Evolutionary conservation across 2,329 filamentous ascomycete species (phyloP), one percentile per base, ranked within the genome.

Genomic region (Periconia digitata): DNA sequence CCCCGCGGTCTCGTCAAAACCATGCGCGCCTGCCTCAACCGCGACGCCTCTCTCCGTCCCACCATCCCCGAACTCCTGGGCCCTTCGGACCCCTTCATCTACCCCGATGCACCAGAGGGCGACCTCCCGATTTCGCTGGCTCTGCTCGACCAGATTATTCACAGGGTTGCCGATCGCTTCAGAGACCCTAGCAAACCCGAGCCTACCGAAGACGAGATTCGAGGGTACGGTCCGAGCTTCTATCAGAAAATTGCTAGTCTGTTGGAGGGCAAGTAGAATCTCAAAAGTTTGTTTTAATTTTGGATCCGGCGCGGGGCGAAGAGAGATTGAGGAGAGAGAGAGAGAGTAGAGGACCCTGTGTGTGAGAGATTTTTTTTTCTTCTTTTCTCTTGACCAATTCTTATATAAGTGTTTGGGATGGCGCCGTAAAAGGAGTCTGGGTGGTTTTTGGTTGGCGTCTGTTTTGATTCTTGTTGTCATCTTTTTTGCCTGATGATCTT

Each of bases 111-210:
- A 67, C 12, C 4, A 32, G 27, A 12, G 4, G 43, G 76, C 67
- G 49, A 80, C 79, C 53, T 81, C 69, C 12, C 76, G 3, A 73
- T 74, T 18, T 60, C 66, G 2, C 61, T 84, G 61, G 81, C 84
- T n/a, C 72, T 85, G 61, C 72, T 86, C 4, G 78, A 75, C 2
- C 77, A 82, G 53, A 82, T 86, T 24, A 76, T 86, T 53, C 74
- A 76, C 43, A 80, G 81, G 40, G 81, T 86, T 15, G 78, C 83
- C 3, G 78, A 83, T 50, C 78, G 84, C 53, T 85, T 83, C 60
- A 72, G 77, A 23, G 79, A 79, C 56, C 62, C 67, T 8, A 71
- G 68, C 20, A 79, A 78, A 50, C 76, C 79, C 3, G 63, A 79
- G 6, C 83, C 83, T 2, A 79, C 72, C 15, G 79, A 83, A 29